Evolutionary conservation across 192 early-diverging fungal genomes (phyloP).

Genomic region (Gonapodya sp.): DNA sequence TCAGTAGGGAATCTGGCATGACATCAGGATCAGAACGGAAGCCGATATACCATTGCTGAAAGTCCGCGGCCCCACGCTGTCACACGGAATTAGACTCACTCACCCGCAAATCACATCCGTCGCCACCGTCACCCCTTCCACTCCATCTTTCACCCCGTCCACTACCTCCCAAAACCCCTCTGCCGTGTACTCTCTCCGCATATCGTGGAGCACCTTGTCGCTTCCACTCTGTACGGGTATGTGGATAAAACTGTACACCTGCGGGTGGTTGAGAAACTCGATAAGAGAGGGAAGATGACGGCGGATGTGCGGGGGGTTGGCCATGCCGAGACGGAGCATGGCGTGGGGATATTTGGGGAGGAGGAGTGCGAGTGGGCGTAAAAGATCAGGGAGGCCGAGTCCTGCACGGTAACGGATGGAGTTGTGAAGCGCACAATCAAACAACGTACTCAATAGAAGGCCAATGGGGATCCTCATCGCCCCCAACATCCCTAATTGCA

Average conservation of each 20-base stretch:
- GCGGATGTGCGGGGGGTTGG: conserved; percentile 53
- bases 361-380: neutral
- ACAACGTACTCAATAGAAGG: too few species aligned
- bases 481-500: too few species aligned
- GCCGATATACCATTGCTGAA: too few species aligned
- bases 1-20: conserved; percentile 38
- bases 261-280: conserved; percentile 35
- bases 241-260: conserved; percentile 49
- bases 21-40: neutral
- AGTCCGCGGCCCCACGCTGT: too few species aligned
- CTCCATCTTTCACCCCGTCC: neutral
- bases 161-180: conserved; percentile 35
- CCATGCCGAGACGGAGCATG: conserved; percentile 52
- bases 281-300: conserved; percentile 38
- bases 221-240: conserved; percentile 47
- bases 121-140: neutral
- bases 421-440: too few species aligned
- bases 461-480: neutral
- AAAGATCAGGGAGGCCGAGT: neutral
- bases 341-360: conserved; percentile 12
- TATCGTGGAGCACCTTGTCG: conserved; percentile 34
- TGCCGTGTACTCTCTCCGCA: conserved; percentile 38
- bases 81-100: too few species aligned
- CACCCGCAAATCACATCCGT: conserved; percentile 17
- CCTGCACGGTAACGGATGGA: neutral